A percentile compares a stretch with the other conserved stretches of the same genome.
Evolutionary conservation across 2,329 filamentous ascomycete species (phyloP).

Genomic region (Fusarium caatingaense): DNA sequence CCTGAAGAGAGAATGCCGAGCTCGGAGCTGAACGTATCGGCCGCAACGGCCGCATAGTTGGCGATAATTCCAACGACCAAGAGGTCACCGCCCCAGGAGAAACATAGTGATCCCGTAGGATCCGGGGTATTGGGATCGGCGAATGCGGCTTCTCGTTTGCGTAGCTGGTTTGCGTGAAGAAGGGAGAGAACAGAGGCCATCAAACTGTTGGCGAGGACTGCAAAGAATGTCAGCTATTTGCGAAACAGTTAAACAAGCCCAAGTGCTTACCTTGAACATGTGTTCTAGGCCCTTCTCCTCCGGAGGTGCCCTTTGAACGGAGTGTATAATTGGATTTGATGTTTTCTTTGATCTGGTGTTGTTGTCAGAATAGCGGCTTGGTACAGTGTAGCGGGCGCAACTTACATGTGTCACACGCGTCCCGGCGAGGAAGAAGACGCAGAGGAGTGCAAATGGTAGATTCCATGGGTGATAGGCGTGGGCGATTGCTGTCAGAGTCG

Average conservation of each 20-base stretch:
- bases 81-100: conserved; percentile 70
- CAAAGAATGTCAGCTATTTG: conserved; percentile 9
- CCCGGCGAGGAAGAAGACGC: conserved; percentile 87
- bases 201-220: conserved; percentile 86
- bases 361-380: conserved; percentile 27
- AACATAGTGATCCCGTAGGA: conserved; percentile 63
- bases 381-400: conserved; percentile 1
- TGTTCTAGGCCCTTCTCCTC: conserved; percentile 84
- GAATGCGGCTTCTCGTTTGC: conserved; percentile 57
- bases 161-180: conserved; percentile 70
- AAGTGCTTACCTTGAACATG: conserved; percentile 75
- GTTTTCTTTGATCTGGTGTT: conserved; percentile 80
- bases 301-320: conserved; percentile 76
- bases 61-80: conserved; percentile 74
- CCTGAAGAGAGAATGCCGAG: conserved; percentile 86
- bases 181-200: conserved; percentile 75
- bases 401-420: conserved; percentile 83
- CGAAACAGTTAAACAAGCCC: background rate
- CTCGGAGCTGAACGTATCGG: conserved; percentile 95
- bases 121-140: conserved; percentile 47
- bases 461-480: conserved; percentile 96
- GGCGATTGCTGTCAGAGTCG: conserved; percentile 76
- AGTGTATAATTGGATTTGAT: conserved; percentile 86
- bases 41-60: conserved; percentile 91
- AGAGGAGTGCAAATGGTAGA: conserved; percentile 85